Base-by-base conservation (phyloP, 106 monocot genomes). In the Dendrobium chrysotoxum region DNA sequence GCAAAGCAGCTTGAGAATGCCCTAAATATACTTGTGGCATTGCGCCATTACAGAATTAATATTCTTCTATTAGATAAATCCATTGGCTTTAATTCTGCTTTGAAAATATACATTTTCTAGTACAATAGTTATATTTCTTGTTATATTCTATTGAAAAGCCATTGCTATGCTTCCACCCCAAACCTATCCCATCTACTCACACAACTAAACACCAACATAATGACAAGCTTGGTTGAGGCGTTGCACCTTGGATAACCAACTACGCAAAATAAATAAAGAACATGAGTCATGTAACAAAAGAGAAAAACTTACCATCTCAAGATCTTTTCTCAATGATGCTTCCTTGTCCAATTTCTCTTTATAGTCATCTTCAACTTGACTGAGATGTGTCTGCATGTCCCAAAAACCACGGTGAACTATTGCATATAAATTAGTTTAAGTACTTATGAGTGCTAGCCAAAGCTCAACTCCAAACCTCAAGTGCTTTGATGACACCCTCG, bases 401-500 rank as follows among this genome's bases (percentile, higher is more conserved):
- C 79, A 42, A 64, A 41, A 85, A 57, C 45, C 58, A 53, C 31
- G 2, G 45, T 25, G 45, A 35, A 84, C 25, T 15, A 28, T 10
- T 41, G 74, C 39, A 74, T 1, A 20, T 42, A 40, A 7, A 41
- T 13, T 31, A 74, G 21, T 7, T 35, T 12, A 74, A 0, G 20
- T 39, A 28, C 40, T 41, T 41, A 41, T 21, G 42, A 74, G 7
- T 35, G 70, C n/a, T 31, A 70, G 71, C 9, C 74, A 74, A 74
- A n/a, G 74, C 21, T 40, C 28, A 74, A 21, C 15, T 76, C 53
- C 81, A 79, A 65, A 95, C 97, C 88, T 99, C 99, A 76, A 99
- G 82, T 40, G 99, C 99, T 83, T 95, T 99, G 39, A 99, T 92
- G 30, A 95, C 99, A 85, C 99, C 99, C 81, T 95, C 95, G 76